Percentiles rank a stretch among this genome's conserved stretches.
These are phyloP conservation scores for Phyllostachys edulis DNA, from an alignment of 176 grass and related monocot species.

Conservation along the genomic window DNA sequence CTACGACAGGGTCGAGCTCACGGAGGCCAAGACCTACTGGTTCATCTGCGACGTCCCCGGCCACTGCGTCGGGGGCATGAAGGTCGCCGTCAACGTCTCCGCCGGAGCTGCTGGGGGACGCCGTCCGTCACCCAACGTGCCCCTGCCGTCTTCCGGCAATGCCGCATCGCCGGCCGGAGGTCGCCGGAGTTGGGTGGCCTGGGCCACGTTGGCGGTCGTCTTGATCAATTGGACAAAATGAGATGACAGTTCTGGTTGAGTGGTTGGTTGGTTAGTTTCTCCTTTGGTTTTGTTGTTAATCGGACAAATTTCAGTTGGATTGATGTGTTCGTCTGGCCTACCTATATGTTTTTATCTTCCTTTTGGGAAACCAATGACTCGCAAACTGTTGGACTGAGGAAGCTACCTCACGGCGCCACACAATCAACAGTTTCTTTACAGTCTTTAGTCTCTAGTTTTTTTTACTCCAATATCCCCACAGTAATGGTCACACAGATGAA, in stretches of 20 bases:
- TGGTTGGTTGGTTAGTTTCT: background rate
- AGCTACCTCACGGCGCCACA: too few relatives aligned
- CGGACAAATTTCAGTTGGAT: background rate
- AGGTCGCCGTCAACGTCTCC: slow-evolving; percentile 39
- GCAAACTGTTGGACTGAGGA: too few relatives aligned
- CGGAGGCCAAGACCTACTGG: slow-evolving; percentile 37
- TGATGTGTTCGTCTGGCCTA: too few relatives aligned
- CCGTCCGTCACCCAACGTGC: background rate
- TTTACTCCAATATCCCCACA: too few relatives aligned
- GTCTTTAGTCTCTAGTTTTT: too few relatives aligned
- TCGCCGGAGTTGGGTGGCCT: background rate
- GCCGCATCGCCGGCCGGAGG: background rate
- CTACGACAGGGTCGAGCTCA: slow-evolving; percentile 40
- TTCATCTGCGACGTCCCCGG: slow-evolving; percentile 51
- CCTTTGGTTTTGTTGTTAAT: background rate
- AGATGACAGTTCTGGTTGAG: too few relatives aligned
- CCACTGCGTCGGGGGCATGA: slow-evolving; percentile 55
- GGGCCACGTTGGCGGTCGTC: background rate
- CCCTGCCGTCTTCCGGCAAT: background rate
- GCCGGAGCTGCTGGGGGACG: too few relatives aligned
- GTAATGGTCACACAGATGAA: too few relatives aligned
- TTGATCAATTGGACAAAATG: background rate
- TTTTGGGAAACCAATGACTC: too few relatives aligned
- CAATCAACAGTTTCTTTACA: too few relatives aligned
- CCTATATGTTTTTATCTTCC: too few relatives aligned